phyloP scores from a whole-genome alignment of 345 rosid genomes.

The Cardamine occulta region DNA sequence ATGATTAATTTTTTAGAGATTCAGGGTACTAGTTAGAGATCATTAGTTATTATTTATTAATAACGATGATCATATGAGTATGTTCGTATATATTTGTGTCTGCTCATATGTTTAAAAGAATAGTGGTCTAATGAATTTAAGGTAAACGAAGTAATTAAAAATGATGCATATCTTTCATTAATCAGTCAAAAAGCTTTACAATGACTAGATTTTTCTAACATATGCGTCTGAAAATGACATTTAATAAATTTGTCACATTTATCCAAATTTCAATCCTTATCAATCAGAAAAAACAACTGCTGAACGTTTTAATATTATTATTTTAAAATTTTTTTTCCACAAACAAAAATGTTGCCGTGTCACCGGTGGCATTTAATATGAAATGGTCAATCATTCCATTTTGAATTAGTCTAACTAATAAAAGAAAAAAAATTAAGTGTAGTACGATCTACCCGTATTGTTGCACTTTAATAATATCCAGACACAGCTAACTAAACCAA shows the following conservation, averaged over 20 bases:
- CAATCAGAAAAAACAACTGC: slow-evolving; percentile 20
- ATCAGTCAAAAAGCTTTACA: slow-evolving; percentile 37
- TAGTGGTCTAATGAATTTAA: slow-evolving; percentile 4
- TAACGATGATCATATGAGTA: background rate
- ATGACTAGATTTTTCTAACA: slow-evolving; percentile 24
- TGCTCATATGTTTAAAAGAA: background rate
- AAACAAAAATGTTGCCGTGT: slow-evolving; percentile 35
- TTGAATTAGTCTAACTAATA: slow-evolving; percentile 34
- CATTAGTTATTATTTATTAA: background rate
- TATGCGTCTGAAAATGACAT: slow-evolving; percentile 28
- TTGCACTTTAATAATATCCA: background rate
- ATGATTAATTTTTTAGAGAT: background rate
- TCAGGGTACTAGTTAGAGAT: background rate
- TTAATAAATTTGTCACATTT: background rate
- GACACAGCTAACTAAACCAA: slow-evolving; percentile 13
- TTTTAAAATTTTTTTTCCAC: slow-evolving; percentile 12
- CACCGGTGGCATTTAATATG: slow-evolving; percentile 15
- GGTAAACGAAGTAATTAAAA: slow-evolving; percentile 22
- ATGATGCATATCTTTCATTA: slow-evolving; percentile 14
- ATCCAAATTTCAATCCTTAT: slow-evolving; percentile 5
- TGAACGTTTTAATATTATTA: background rate
- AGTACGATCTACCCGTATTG: background rate
- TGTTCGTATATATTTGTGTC: background rate
- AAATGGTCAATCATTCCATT: slow-evolving; percentile 32
- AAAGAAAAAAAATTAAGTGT: background rate